phyloP scores from a whole-genome alignment of 805 yeast genomes.

The Lipomyces mesembrius region DNA sequence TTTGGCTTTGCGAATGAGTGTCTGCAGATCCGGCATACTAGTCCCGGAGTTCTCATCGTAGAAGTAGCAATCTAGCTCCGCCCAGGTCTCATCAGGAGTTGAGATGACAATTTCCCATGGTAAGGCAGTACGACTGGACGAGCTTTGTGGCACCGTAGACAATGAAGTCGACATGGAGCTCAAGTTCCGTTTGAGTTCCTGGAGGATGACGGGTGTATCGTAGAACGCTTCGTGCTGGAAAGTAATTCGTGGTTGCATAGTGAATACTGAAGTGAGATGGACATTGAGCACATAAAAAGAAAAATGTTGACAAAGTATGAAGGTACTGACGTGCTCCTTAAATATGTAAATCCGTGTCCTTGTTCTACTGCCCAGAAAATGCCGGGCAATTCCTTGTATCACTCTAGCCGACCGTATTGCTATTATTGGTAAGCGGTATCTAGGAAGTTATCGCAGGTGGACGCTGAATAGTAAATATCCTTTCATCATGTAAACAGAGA shows the following conservation, averaged over 20 bases:
- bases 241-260: background rate
- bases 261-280: background rate
- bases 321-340: background rate
- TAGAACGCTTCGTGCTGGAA: background rate
- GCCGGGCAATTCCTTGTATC: background rate
- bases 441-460: background rate
- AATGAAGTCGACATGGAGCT: background rate
- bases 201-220: background rate
- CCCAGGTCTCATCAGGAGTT: conserved; percentile 1
- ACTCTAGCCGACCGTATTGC: background rate
- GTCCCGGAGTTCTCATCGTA: background rate
- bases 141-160: background rate
- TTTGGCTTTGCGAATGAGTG: conserved; percentile 1
- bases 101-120: background rate
- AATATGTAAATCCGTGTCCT: background rate
- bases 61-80: conserved; percentile 1
- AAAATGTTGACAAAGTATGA: background rate
- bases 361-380: background rate
- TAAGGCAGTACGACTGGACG: background rate
- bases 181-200: conserved; percentile 4
- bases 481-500: background rate
- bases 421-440: background rate
- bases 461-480: background rate
- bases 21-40: conserved; percentile 1
- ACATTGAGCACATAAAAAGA: background rate